Evolutionary conservation across 257 asterid genomes (phyloP).

Genomic region (Nicotiana attenuata): DNA sequence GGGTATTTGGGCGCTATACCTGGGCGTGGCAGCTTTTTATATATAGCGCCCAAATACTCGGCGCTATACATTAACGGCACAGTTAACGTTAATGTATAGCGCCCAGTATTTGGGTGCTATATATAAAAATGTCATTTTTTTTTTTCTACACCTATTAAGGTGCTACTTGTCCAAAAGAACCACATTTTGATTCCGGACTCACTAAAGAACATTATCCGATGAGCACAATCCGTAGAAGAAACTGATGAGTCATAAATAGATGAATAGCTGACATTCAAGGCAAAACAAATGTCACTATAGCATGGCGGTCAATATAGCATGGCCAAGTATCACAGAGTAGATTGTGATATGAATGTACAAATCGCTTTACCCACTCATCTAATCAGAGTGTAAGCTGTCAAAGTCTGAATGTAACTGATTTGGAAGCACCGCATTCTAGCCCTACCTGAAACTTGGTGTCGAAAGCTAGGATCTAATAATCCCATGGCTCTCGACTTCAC

Average conservation of each 20-base stretch:
- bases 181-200: too few relatives aligned
- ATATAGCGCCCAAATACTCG: too few relatives aligned
- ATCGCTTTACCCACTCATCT: not conserved
- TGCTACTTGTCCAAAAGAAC: too few relatives aligned
- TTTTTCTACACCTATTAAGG: too few relatives aligned
- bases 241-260: not conserved
- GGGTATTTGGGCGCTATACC: too few relatives aligned
- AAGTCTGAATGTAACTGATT: too few relatives aligned
- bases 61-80: too few relatives aligned
- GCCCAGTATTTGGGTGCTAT: too few relatives aligned
- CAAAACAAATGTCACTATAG: not conserved
- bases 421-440: not conserved
- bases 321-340: not conserved
- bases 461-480: not conserved
- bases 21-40: too few relatives aligned
- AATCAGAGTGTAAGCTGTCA: not conserved
- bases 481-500: not conserved
- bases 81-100: too few relatives aligned
- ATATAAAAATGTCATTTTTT: too few relatives aligned
- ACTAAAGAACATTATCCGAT: not conserved
- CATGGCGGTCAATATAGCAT: not conserved
- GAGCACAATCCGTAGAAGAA: not conserved
- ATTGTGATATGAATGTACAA: not conserved
- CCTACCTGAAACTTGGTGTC: not conserved
- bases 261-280: not conserved